Conservation (phyloP, 345 rosid genomes). For the Rhizophora mangle region DNA sequence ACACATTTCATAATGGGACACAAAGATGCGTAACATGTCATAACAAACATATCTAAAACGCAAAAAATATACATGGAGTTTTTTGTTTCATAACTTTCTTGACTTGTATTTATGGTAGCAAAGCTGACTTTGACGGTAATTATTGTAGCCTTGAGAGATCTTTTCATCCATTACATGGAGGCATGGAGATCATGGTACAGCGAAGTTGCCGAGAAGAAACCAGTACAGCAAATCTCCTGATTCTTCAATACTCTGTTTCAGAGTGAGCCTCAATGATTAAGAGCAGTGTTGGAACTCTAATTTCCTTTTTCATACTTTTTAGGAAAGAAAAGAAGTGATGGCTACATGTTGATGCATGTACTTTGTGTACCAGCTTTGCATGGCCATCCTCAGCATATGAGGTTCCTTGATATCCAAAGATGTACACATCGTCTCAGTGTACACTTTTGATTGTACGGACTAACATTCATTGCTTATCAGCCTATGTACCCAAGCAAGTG, state of each 20-base stretch:
- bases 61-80: no score
- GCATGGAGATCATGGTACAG: constrained; percentile 91
- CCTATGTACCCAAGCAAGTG: not conserved
- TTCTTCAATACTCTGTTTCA: not conserved
- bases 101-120: not conserved
- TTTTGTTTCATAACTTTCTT: no score
- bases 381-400: constrained; percentile 13
- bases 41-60: not conserved
- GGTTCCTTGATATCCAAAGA: not conserved
- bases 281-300: constrained; percentile 5
- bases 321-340: constrained; percentile 15
- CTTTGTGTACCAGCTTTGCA: constrained; percentile 24
- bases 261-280: constrained; percentile 4
- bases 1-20: not conserved
- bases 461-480: not conserved
- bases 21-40: not conserved
- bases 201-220: constrained; percentile 58
- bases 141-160: constrained; percentile 70
- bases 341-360: constrained; percentile 21
- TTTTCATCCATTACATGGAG: constrained; percentile 81
- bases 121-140: constrained; percentile 12
- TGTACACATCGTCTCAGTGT: constrained; percentile 15
- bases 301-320: not conserved
- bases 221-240: constrained; percentile 35
- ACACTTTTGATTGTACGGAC: not conserved